Conservation (phyloP, 106 monocot genomes). For the Allium sativum region DNA sequence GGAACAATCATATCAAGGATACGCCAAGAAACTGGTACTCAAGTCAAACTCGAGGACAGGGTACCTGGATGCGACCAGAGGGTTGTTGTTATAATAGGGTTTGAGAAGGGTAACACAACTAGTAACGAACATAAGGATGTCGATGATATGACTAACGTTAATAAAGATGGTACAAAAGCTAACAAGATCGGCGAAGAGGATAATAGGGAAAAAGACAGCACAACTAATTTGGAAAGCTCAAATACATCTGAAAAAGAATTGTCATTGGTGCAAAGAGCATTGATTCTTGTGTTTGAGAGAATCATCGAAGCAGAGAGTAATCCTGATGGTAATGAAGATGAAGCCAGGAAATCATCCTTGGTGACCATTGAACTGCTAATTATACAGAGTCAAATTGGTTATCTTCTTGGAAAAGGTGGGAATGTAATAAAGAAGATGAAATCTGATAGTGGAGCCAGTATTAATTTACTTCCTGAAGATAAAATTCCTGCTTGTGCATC, state of each 20-base stretch:
- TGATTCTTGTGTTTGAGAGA: slow-evolving; percentile 76
- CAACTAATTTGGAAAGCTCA: slow-evolving; percentile 15
- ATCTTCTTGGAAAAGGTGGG: slow-evolving; percentile 79
- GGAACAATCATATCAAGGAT: slow-evolving; percentile 73
- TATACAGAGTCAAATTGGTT: slow-evolving; percentile 69
- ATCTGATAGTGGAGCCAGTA: slow-evolving; percentile 73
- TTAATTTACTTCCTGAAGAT: slow-evolving; percentile 63
- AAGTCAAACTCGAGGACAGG: slow-evolving; percentile 62
- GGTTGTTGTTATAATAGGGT: slow-evolving; percentile 61
- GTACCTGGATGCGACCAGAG: slow-evolving; percentile 68
- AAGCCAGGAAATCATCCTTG: slow-evolving; percentile 17
- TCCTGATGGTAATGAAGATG: slow-evolving; percentile 26
- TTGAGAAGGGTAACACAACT: slow-evolving; percentile 23
- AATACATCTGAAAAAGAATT: slow-evolving; percentile 21
- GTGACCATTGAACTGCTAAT: slow-evolving; percentile 56
- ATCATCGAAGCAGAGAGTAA: slow-evolving; percentile 43
- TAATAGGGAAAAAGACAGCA: slow-evolving; percentile 21
- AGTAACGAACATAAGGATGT: slow-evolving; percentile 27
- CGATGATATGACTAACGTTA: slow-evolving; percentile 2
- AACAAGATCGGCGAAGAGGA: slow-evolving; percentile 14
- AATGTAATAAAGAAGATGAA: slow-evolving; percentile 84
- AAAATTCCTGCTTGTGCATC: slow-evolving; percentile 79
- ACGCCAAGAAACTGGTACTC: slow-evolving; percentile 71
- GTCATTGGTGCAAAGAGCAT: slow-evolving; percentile 54
- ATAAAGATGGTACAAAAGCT: slow-evolving; percentile 14